Evolutionary conservation across 495 filamentous ascomycete genomes (phyloP), one percentile per base, ranked within the genome.

Genomic region (Halenospora varia): DNA sequence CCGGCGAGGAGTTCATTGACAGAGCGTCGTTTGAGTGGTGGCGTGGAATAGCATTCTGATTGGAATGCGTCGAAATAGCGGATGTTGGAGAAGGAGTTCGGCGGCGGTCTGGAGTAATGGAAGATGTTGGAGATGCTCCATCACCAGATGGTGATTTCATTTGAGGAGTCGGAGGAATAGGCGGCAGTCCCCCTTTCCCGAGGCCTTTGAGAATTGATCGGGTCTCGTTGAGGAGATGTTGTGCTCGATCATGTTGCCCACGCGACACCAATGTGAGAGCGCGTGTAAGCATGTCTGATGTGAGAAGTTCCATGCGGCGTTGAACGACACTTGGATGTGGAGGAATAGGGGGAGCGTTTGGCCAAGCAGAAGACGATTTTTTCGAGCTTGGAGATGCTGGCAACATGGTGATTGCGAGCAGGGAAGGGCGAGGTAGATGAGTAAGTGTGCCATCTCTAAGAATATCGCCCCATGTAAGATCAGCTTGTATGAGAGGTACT

Each of bases 351-450:
- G 92, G 92, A 65, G 55, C 22, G 83, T 85, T 67, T 77, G 82
- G 53, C 82, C 82, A 71, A 42, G 70, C 55, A 59, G 77, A 76
- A 9, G 59, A 61, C 24, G 65, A 68, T 69, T 83, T 83, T 68
- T 86, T 90, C 63, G 76, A 70, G 48, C 75, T 82, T 4, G 81
- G 75, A 22, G 78, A 75, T 1, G 89, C 79, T 2, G 94, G 94
- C n/a, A 99, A 80, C 88, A 99, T 96, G 18, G 94, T 97, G 61
- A 99, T 99, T 26, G 94, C 90, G n/a, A 99, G 78, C 1, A 99
- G 82, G 4, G 92, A 95, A 2, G 92, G 92, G 22, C 94, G 84
- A 8, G 92, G 88, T 15, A 90, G 83, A 66, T 97, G 94, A 45
- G 89, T 88, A 22, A 94, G 77, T 41, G 90, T 87, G 41, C 93